Evolutionary conservation across 2,329 filamentous ascomycete genomes (phyloP), one percentile per base, ranked within the genome.

Genomic region (Chaetomium olivaceum): DNA sequence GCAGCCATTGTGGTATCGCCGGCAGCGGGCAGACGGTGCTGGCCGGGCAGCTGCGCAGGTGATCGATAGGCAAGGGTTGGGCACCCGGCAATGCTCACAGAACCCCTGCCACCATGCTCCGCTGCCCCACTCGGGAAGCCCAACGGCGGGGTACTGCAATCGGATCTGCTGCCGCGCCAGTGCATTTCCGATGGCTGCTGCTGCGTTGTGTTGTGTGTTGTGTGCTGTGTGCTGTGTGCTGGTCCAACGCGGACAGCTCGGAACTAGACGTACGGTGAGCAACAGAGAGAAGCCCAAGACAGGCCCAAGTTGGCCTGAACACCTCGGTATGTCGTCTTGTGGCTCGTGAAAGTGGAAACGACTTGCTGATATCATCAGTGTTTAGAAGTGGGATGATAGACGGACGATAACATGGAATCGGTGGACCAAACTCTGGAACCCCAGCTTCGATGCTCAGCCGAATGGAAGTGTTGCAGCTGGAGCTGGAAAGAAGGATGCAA

Each of bases 1-100:
- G 68, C 56, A 58, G 64, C 46, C 31, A 56, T 57, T 33, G 23
- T 50, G 61, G 62, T 66, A 61, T 68, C 68, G 64, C 63, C 59
- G 61, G 43, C 39, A 58, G 65, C 63, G 61, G 67, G 65, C 65
- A 65, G 68, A 66, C 66, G 55, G 51, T 36, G 55, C 50, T 57
- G 61, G 51, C 58, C 54, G 59, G 62, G 59, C 62, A 67, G 61
- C 36, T 62, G 66, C 55, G 51, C 70, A 73, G 71, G 65, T 73
- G 71, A 73, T 67, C 70, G 69, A 70, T 65, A 62, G 57, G 58
- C 67, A 68, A 43, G 61, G 67, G 68, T 65, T 63, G 61, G 55
- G 64, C 54, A 21, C 43, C 61, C 62, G 57, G 56, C 21, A 64
- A 54, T 58, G 64, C 48, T 60, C 48, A 19, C 58, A 51, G 23